phyloP scores from a whole-genome alignment of 2,329 filamentous ascomycete species.

The Colletotrichum siamense region DNA sequence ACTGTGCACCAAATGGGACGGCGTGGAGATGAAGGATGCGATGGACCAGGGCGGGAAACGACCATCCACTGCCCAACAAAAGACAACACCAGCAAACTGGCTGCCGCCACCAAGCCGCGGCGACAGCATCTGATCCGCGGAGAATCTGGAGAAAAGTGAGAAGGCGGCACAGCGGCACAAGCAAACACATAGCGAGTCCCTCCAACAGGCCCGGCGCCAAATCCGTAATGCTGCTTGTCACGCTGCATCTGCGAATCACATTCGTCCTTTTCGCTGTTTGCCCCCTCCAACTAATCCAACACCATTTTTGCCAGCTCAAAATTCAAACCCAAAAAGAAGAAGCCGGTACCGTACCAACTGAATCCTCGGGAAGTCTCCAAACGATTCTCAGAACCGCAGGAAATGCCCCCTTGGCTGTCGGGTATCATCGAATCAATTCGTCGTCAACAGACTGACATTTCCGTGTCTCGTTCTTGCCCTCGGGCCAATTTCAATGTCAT shows the following conservation, averaged over 20 bases:
- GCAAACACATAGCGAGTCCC: background rate
- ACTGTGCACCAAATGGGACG: background rate
- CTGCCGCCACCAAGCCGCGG: background rate
- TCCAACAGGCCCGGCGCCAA: background rate
- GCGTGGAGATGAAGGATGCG: background rate
- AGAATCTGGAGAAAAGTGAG: background rate
- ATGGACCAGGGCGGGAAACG: background rate
- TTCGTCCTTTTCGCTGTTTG: background rate
- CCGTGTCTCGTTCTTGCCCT: background rate
- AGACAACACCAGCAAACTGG: background rate
- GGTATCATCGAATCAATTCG: background rate
- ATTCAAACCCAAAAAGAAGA: background rate
- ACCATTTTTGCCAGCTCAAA: background rate
- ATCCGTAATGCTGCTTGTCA: background rate
- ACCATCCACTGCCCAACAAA: background rate
- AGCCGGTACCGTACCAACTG: background rate
- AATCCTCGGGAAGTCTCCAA: background rate
- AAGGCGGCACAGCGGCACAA: background rate
- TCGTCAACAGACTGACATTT: background rate
- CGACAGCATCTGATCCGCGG: background rate
- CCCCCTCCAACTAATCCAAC: background rate
- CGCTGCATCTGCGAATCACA: background rate
- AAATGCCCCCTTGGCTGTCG: background rate
- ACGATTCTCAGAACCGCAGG: background rate
- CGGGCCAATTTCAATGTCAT: background rate